Base-by-base conservation (phyloP, 805 yeast genomes). In the Metschnikowia cerradonensis region DNA sequence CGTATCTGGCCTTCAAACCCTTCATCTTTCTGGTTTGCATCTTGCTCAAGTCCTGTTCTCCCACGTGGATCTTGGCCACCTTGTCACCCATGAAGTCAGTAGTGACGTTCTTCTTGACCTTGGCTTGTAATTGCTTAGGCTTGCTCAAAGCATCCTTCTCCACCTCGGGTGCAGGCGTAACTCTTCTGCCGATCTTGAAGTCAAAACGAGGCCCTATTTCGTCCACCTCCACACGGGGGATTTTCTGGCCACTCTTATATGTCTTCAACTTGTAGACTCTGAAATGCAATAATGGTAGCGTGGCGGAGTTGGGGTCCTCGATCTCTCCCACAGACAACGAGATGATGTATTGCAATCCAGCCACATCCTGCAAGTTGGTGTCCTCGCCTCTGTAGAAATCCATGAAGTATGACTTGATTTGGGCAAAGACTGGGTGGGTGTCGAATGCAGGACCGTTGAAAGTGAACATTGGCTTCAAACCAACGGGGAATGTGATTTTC, bases 11-110 rank as follows among this genome's bases (percentile, higher is more conserved):
- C 75, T 94, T 94, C 65, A 94, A 78, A 68, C 99, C 99, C 79
- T 94, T 94, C 97, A 94, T 90, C 83, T 94, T 94, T 73, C 99
- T 83, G 5, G 99, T 92, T 74, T 94, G 99, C 67, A 94, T 70
- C 68, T 85, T 85, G 65, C 81, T 78, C 68, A 94, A 77, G 68
- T 94, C 98, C 77, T 94, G 99, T 68, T 84, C 84, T 72, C 97
- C 97, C 71, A 94, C 87, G 67, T 94, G 99, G 63, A 94, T 83
- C 73, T 92, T 88, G 62, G 97, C 99, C 54, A 94, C 79, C 82
- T 92, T 90, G 70, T 94, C 99, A 73, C 99, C 99, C 88, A 94
- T 80, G 50, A 77, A 63, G 67, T 94, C 98, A 42, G 84, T 81
- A 55, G 85, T 85, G 48, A 94, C 84, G 66, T 94, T 94, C 89